Base-by-base conservation (phyloP, 192 early-diverging fungal genomes). In the Rhizoclosmatium sp. region DNA sequence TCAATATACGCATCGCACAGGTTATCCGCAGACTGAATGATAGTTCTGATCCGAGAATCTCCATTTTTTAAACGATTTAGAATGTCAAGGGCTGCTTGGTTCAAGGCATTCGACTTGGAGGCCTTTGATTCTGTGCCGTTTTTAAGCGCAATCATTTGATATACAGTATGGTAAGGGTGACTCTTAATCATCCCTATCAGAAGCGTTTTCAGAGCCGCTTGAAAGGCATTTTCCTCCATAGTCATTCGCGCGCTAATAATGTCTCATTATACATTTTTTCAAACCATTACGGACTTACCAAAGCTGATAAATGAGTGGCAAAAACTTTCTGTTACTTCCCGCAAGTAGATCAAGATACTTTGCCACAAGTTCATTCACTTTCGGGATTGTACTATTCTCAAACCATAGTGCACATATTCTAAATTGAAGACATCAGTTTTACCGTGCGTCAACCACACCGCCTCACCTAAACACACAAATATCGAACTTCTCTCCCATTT, bases 1-100 rank as follows among this genome's bases (percentile, higher is more conserved):
- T 81, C 80, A 74, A 87, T 87, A 76, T 89, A 89, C 3, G 85
- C 87, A 31, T 83, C 73, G 54, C 75, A 83, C 40, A 89, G 48
- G 12, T 54, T 42, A 47, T 89, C 84, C 23, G 86, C 80, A 2
- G 70, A 39, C 2, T 64, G 23, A 54, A 87, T 80, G 7, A 86
- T 79, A 3, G 40, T 47, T 21, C 79, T 42, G 58, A 88, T 49
- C 10, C 44, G n/a, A 14, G 67, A 31, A 44, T 39, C n/a, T 2
- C 69, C 16, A 47, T 42, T 48, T 67, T 76, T 45, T 9, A 87
- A 80, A 39, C 67, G 69, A 3, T 78, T 10, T 0, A 86, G 66
- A 21, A 85, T n/a, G 3, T 48, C 68, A 2, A 44, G 14, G 1
- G 86, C 84, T 1, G 85, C 81, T 41, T 31, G 23, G n/a, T 71